Evolutionary conservation across 2,329 filamentous ascomycete species (phyloP).

Genomic region (Pseudocercospora vitis): DNA sequence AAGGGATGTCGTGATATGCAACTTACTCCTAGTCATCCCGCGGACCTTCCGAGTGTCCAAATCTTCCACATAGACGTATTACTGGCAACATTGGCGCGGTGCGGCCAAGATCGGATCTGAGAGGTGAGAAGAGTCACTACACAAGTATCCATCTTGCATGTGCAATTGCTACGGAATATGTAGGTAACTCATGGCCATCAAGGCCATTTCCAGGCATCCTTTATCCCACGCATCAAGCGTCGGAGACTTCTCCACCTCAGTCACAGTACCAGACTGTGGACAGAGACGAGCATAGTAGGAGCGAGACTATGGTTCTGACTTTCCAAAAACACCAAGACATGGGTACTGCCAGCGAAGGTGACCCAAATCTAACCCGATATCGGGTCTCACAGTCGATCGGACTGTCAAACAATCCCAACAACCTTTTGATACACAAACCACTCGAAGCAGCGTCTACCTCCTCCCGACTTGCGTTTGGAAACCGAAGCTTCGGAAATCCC

Average conservation of each 20-base stretch:
- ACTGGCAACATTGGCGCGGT: too few species aligned
- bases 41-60: not conserved
- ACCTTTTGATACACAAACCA: conserved; percentile 19
- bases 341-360: not conserved
- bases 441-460: conserved; percentile 39
- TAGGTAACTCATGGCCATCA: not conserved
- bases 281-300: conserved; percentile 9
- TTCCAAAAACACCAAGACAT: not conserved
- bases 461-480: conserved; percentile 38
- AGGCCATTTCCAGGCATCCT: not conserved
- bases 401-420: not conserved
- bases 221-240: conserved; percentile 7
- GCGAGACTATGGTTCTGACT: not conserved
- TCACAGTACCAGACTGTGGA: too few species aligned
- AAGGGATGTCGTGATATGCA: not conserved
- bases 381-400: too few species aligned
- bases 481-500: conserved; percentile 30
- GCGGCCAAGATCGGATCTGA: too few species aligned
- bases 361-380: not conserved
- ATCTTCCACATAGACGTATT: too few species aligned
- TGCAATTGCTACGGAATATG: conserved; percentile 5
- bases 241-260: conserved; percentile 1
- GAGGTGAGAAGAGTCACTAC: too few species aligned
- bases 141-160: conserved; percentile 3
- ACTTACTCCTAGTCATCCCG: not conserved